These are phyloP conservation scores for Rhodotorula sp. DNA, from an alignment of 1,284 basidiomycete genomes.

Conservation along the genomic window DNA sequence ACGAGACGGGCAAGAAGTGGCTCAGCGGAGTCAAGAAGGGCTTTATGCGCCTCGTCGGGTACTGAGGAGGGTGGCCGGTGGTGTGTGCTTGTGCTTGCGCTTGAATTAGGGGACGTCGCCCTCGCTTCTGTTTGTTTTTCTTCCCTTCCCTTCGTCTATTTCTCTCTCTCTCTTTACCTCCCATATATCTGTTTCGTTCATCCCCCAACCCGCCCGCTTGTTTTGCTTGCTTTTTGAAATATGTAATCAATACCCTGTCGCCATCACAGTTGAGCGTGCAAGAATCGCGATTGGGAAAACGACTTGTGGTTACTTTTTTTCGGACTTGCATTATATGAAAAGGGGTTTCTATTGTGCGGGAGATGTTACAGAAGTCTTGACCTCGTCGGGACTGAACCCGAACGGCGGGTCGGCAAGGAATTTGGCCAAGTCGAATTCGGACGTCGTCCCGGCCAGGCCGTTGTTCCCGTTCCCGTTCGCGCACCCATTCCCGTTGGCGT, in stretches of 20 bases:
- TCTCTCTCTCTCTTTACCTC: too few species aligned
- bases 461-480: background rate
- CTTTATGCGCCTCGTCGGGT: constrained; percentile 13
- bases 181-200: too few species aligned
- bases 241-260: too few species aligned
- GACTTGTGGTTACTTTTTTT: too few species aligned
- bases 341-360: background rate
- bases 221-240: too few species aligned
- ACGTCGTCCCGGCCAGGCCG: background rate
- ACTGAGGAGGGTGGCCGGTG: background rate
- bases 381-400: background rate
- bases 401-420: constrained; percentile 21
- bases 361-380: background rate
- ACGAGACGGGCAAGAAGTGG: background rate
- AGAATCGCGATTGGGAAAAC: too few species aligned
- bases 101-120: background rate
- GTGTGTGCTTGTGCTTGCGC: background rate
- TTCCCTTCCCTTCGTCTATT: background rate
- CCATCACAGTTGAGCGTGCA: too few species aligned
- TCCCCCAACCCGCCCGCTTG: too few species aligned
- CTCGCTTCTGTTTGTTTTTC: background rate
- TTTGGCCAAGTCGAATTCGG: constrained; percentile 21
- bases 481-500: background rate
- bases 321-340: background rate
- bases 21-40: constrained; percentile 5